phyloP scores from a whole-genome alignment of 305 asterid genomes.

The Fraxinus dipetala region DNA sequence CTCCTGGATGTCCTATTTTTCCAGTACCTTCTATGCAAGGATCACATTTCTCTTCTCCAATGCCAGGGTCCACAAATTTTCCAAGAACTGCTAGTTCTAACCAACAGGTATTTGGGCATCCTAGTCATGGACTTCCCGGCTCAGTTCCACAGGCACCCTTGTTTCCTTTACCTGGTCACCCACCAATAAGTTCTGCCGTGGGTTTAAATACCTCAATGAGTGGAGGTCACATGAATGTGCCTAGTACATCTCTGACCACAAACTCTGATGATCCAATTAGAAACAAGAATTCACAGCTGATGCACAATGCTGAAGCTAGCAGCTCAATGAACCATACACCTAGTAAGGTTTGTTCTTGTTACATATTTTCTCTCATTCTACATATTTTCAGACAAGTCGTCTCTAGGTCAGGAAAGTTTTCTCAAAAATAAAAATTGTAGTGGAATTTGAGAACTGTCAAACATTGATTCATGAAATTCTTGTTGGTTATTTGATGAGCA shows the following conservation, averaged over 20 bases:
- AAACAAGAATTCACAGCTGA: slow-evolving; percentile 29
- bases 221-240: slow-evolving; percentile 35
- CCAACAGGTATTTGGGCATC: slow-evolving; percentile 49
- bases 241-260: slow-evolving; percentile 33
- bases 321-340: slow-evolving; percentile 31
- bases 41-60: slow-evolving; percentile 45
- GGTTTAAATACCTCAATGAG: slow-evolving; percentile 30
- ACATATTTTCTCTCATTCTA: background rate
- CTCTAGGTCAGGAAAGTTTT: background rate
- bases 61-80: slow-evolving; percentile 42
- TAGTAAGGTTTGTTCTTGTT: slow-evolving; percentile 48
- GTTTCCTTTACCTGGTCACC: slow-evolving; percentile 41
- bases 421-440: background rate
- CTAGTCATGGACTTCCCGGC: slow-evolving; percentile 50
- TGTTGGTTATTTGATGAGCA: background rate
- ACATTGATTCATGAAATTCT: background rate
- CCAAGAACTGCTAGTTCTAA: slow-evolving; percentile 50
- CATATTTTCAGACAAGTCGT: background rate
- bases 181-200: slow-evolving; percentile 34
- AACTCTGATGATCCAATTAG: slow-evolving; percentile 26
- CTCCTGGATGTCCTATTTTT: slow-evolving; percentile 52
- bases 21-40: slow-evolving; percentile 56
- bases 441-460: background rate
- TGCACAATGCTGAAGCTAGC: slow-evolving; percentile 38
- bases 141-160: slow-evolving; percentile 41